A percentile compares a stretch with the other conserved stretches of the same genome.
phyloP scores from a whole-genome alignment of 192 early-diverging fungal genomes.

The Rhizophagus clarus region DNA sequence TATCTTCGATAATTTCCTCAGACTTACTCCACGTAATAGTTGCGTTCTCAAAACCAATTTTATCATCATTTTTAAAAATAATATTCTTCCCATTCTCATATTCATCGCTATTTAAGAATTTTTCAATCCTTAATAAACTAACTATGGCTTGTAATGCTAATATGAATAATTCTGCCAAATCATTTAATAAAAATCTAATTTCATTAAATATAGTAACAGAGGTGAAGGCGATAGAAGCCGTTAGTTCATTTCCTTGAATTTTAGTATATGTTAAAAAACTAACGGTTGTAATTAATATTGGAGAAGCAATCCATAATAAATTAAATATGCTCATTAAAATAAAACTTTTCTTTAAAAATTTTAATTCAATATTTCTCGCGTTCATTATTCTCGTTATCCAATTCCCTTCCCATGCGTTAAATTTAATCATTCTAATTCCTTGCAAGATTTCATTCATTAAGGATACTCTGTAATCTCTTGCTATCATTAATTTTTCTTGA shows the following conservation, averaged over 20 bases:
- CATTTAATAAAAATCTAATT: constrained; percentile 64
- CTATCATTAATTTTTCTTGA: constrained; percentile 61
- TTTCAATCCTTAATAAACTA: constrained; percentile 68
- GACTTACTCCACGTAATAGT: constrained; percentile 51
- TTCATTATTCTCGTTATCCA: constrained; percentile 60
- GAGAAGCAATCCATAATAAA: constrained; percentile 58
- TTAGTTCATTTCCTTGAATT: constrained; percentile 51
- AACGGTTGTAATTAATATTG: constrained; percentile 60
- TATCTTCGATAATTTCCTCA: constrained; percentile 12
- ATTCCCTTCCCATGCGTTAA: constrained; percentile 79
- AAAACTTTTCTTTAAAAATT: constrained; percentile 33
- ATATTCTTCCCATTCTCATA: constrained; percentile 36
- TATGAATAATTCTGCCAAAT: constrained; percentile 59
- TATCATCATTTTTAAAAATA: not conserved
- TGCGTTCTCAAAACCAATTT: constrained; percentile 50
- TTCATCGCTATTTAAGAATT: constrained; percentile 75
- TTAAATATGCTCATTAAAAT: constrained; percentile 33
- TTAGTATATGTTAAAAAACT: constrained; percentile 65
- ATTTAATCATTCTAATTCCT: constrained; percentile 92
- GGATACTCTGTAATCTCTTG: constrained; percentile 64
- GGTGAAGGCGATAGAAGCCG: constrained; percentile 50
- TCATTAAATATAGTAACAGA: constrained; percentile 70
- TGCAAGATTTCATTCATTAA: constrained; percentile 72
- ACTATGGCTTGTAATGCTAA: constrained; percentile 60
- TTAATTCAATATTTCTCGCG: constrained; percentile 43